phyloP scores from a whole-genome alignment of 169 alveolate species.

The Ichthyophthirius multifiliis region DNA sequence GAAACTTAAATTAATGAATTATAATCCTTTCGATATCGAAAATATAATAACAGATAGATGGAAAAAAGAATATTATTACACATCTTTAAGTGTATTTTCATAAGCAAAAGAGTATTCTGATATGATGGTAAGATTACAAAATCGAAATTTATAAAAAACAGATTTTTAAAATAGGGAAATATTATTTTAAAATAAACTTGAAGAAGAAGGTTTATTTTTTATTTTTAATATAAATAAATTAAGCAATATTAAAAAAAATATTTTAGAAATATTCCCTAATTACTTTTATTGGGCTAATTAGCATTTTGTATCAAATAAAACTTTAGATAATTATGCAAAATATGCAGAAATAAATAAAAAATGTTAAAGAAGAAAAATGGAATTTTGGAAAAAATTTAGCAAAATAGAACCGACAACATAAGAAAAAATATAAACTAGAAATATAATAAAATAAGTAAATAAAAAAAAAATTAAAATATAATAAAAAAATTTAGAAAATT shows the following conservation, averaged over 20 bases:
- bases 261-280: background rate
- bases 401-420: background rate
- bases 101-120: background rate
- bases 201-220: background rate
- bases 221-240: background rate
- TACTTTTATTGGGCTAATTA: background rate
- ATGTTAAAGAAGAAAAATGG: constrained; percentile 5
- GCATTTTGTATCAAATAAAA: background rate
- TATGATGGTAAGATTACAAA: background rate
- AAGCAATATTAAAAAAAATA: background rate
- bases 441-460: background rate
- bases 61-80: background rate
- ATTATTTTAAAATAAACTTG: background rate
- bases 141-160: background rate
- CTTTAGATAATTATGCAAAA: background rate
- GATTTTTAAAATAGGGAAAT: background rate
- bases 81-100: background rate
- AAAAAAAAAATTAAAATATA: background rate
- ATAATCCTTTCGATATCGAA: background rate
- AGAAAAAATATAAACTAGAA: background rate
- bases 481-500: background rate
- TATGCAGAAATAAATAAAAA: background rate
- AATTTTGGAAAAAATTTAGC: constrained; percentile 3
- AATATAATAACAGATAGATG: background rate
- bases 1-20: too few species aligned